phyloP scores from a whole-genome alignment of 2,329 filamentous ascomycete genomes.

The Hypomyces rosellus region DNA sequence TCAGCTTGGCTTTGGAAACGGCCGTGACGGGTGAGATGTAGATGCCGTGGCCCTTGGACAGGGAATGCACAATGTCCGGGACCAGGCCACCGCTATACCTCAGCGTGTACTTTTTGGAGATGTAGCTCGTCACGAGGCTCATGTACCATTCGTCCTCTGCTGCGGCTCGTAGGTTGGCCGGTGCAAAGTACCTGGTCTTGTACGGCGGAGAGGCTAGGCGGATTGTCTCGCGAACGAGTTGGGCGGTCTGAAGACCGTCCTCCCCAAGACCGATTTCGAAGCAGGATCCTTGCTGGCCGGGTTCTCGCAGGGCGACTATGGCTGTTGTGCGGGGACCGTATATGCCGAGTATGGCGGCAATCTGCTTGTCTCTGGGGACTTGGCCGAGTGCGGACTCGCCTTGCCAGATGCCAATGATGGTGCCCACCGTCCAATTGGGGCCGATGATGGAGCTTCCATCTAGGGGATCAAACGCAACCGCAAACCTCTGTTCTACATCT shows the following conservation, averaged over 20 bases:
- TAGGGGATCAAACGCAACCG: slow-evolving; percentile 56
- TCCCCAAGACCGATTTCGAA: slow-evolving; percentile 44
- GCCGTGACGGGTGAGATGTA: slow-evolving; percentile 53
- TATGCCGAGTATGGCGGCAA: slow-evolving; percentile 47
- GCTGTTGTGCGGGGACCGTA: slow-evolving; percentile 51
- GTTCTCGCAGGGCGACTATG: slow-evolving; percentile 46
- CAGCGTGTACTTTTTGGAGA: slow-evolving; percentile 50
- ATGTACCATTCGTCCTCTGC: slow-evolving; percentile 45
- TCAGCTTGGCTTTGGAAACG: slow-evolving; percentile 48
- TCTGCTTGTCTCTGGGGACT: slow-evolving; percentile 32
- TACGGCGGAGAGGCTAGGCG: slow-evolving; percentile 31
- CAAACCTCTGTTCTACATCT: slow-evolving; percentile 37
- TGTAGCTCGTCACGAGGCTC: slow-evolving; percentile 42
- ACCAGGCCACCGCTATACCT: slow-evolving; percentile 56
- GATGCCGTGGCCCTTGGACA: slow-evolving; percentile 56
- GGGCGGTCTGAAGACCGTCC: slow-evolving; percentile 17
- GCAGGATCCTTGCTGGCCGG: slow-evolving; percentile 33
- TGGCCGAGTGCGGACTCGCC: slow-evolving; percentile 39
- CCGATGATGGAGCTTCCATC: slow-evolving; percentile 57
- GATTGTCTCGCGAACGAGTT: slow-evolving; percentile 37
- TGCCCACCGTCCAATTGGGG: slow-evolving; percentile 52
- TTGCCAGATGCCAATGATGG: slow-evolving; percentile 56
- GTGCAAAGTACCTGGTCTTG: slow-evolving; percentile 54
- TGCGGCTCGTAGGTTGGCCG: slow-evolving; percentile 54
- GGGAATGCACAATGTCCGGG: slow-evolving; percentile 52